Evolutionary conservation across 73 alveolate genomes (phyloP).

Genomic region (Uronychia setigera): DNA sequence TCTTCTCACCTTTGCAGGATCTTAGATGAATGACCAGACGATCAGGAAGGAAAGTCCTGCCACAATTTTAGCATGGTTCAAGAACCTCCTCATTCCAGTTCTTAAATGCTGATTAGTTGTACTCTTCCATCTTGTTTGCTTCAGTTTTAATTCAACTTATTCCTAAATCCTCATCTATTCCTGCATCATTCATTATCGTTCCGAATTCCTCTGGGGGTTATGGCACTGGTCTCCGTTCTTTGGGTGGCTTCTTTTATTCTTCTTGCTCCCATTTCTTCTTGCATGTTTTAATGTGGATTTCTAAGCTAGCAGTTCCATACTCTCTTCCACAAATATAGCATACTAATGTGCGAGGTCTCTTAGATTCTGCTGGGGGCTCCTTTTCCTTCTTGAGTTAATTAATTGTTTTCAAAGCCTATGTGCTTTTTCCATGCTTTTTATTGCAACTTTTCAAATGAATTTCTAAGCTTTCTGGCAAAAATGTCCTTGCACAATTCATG

Average conservation of each 20-base stretch:
- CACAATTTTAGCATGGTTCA: conserved; percentile 75
- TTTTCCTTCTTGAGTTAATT: not conserved
- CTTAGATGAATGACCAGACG: conserved; percentile 70
- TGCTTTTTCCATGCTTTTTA: not conserved
- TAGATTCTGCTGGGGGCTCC: conserved; percentile 2
- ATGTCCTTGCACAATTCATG: conserved; percentile 81
- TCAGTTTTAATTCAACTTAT: too few species aligned
- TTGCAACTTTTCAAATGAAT: conserved; percentile 75
- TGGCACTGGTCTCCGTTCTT: conserved; percentile 65
- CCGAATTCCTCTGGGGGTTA: conserved; percentile 34
- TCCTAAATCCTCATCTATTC: not conserved
- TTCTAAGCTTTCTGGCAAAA: conserved; percentile 77
- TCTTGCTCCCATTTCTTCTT: conserved; percentile 66
- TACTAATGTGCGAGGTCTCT: conserved; percentile 81
- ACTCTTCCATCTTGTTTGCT: not conserved
- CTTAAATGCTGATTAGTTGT: not conserved
- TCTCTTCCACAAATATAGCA: conserved; percentile 96
- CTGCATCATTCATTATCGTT: not conserved
- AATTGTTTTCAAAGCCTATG: not conserved
- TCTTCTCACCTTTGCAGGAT: conserved; percentile 32
- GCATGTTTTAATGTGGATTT: conserved; percentile 81
- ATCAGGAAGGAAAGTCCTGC: conserved; percentile 86
- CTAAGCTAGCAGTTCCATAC: conserved; percentile 83
- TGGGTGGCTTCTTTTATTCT: conserved; percentile 54
- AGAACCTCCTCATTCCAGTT: conserved; percentile 55